These are phyloP conservation scores for Tricholoma saponaceum DNA, from an alignment of 768 basidiomycete genomes.

Conservation along the genomic window DNA sequence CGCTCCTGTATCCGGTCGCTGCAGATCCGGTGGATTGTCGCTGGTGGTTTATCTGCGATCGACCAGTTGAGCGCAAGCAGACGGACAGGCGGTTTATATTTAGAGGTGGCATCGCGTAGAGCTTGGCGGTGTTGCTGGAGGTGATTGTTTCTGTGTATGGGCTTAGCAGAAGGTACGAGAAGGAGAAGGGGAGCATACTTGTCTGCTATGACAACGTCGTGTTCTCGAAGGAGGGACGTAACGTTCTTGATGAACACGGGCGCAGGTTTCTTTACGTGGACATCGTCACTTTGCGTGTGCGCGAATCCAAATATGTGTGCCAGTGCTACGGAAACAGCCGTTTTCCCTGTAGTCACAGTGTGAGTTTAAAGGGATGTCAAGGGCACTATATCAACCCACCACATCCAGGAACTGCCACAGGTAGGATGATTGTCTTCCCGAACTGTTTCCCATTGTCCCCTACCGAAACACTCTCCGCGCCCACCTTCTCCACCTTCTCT, in stretches of 20 bases:
- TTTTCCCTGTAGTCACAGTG: constrained; percentile 64
- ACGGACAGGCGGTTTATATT: constrained; percentile 52
- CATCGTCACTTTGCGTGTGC: constrained; percentile 93
- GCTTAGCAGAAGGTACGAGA: not conserved
- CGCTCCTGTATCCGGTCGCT: constrained; percentile 68
- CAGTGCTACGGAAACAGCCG: constrained; percentile 76
- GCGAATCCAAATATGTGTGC: constrained; percentile 77
- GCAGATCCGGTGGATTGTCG: constrained; percentile 71
- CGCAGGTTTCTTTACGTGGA: constrained; percentile 70
- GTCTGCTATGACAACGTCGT: constrained; percentile 89
- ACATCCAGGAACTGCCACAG: constrained; percentile 89
- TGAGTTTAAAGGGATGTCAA: constrained; percentile 11
- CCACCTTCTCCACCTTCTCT: constrained; percentile 25
- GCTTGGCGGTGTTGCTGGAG: constrained; percentile 70
- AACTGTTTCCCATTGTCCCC: constrained; percentile 24
- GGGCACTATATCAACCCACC: constrained; percentile 47
- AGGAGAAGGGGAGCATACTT: constrained; percentile 51
- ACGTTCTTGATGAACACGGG: constrained; percentile 74
- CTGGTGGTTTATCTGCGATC: constrained; percentile 45
- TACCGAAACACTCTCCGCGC: constrained; percentile 28
- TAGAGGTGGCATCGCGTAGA: constrained; percentile 50
- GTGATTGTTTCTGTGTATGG: constrained; percentile 76
- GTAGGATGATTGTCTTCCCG: constrained; percentile 81
- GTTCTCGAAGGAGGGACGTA: constrained; percentile 45
- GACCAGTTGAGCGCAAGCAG: constrained; percentile 83